Evolutionary conservation across 2,329 filamentous ascomycete genomes (phyloP).

Genomic region (Plenodomus biglobosus): DNA sequence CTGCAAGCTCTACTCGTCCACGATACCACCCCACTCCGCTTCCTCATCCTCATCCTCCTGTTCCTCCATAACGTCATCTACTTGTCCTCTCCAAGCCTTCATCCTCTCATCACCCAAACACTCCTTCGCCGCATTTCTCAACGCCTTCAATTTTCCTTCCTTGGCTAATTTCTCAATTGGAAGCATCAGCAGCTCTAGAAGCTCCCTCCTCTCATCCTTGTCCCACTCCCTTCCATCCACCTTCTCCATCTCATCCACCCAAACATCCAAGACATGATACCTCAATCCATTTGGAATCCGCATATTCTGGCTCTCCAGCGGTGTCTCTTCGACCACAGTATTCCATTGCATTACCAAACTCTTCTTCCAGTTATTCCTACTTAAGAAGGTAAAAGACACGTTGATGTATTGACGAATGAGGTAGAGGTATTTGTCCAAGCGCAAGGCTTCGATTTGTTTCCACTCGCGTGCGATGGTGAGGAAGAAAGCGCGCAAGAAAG

Average conservation of each 20-base stretch:
- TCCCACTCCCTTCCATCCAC: conserved; percentile 54
- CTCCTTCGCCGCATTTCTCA: conserved; percentile 70
- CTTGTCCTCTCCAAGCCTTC: conserved; percentile 58
- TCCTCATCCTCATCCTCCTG: conserved; percentile 53
- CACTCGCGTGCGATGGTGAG: conserved; percentile 56
- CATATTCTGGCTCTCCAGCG: conserved; percentile 49
- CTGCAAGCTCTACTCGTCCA: conserved; percentile 52
- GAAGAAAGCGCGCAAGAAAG: conserved; percentile 55
- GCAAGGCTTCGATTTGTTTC: conserved; percentile 52
- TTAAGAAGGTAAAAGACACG: conserved; percentile 62
- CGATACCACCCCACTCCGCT: conserved; percentile 69
- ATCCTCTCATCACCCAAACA: conserved; percentile 73
- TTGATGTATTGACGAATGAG: conserved; percentile 77
- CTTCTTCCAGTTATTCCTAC: conserved; percentile 47
- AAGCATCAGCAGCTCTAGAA: conserved; percentile 54
- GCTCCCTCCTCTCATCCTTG: conserved; percentile 34
- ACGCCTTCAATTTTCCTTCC: conserved; percentile 67
- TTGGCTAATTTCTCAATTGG: conserved; percentile 60
- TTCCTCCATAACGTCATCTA: conserved; percentile 45
- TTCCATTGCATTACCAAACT: conserved; percentile 48
- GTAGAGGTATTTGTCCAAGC: conserved; percentile 89
- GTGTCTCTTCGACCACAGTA: conserved; percentile 50
- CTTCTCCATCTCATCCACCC: conserved; percentile 84
- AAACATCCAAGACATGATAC: conserved; percentile 87
- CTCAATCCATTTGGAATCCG: conserved; percentile 80